phyloP scores from a whole-genome alignment of 1,139 yeast genomes.

The Arxiozyma telluris region DNA sequence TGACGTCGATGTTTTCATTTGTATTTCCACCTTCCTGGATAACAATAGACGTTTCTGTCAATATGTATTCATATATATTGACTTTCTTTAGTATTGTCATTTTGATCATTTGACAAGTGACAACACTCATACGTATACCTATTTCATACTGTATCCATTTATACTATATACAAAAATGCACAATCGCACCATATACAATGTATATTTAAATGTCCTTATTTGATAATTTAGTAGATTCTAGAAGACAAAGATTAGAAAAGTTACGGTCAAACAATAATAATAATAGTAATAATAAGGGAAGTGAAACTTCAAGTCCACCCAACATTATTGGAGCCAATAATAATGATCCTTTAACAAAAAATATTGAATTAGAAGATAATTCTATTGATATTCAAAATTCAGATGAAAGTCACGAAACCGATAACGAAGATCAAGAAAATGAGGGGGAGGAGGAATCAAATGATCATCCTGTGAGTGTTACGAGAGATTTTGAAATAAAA shows the following conservation, averaged over 20 bases:
- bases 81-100: no score
- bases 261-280: neutral
- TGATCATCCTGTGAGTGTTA: neutral
- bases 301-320: neutral
- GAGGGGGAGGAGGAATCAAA: neutral
- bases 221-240: neutral
- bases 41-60: no score
- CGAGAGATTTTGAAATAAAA: slow-evolving; percentile 37
- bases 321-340: no score
- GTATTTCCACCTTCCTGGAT: no score
- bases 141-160: neutral
- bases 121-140: no score
- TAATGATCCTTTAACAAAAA: neutral
- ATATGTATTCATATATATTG: no score
- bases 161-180: no score
- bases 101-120: no score
- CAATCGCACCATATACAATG: neutral
- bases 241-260: neutral
- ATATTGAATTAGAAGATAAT: neutral
- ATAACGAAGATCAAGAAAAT: neutral
- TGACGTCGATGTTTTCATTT: no score
- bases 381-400: slow-evolving; percentile 2
- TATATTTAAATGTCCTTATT: neutral
- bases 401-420: neutral
- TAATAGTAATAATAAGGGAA: neutral